Evolutionary conservation across 331 rosid species (phyloP).

Genomic region (Dryas integrifolia): DNA sequence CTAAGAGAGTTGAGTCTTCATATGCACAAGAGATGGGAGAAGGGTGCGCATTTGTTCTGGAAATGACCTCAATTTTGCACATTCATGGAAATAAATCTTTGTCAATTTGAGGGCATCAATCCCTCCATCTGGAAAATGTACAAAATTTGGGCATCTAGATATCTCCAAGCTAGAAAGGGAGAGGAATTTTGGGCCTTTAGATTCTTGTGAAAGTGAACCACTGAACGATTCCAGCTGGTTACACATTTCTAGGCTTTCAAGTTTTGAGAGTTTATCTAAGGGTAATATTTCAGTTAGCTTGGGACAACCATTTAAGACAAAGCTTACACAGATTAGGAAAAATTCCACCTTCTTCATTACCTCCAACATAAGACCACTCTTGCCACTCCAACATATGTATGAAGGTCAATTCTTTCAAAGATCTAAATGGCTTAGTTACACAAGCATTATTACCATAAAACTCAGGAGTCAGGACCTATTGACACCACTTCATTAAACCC

Average conservation of each 20-base stretch:
- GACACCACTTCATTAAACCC: not conserved
- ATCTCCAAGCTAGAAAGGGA: not conserved
- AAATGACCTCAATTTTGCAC: not conserved
- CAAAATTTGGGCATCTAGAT: not conserved
- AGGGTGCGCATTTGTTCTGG: not conserved
- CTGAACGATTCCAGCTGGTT: not conserved
- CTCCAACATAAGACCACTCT: slow-evolving; percentile 3
- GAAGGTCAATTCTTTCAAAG: not conserved
- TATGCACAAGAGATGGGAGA: not conserved
- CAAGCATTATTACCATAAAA: not conserved
- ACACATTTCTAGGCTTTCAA: not conserved
- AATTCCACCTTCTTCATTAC: not conserved
- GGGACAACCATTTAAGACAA: not conserved
- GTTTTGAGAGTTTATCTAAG: not conserved
- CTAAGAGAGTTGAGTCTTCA: slow-evolving; percentile 10
- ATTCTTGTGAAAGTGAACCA: not conserved
- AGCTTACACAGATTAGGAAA: slow-evolving; percentile 9
- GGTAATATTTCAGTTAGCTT: not conserved
- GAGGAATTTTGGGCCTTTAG: not conserved
- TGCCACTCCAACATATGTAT: slow-evolving; percentile 2
- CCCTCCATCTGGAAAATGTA: not conserved
- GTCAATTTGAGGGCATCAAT: not conserved
- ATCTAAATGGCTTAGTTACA: slow-evolving; percentile 4
- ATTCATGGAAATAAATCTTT: not conserved
- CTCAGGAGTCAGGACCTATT: not conserved